These are phyloP conservation scores for Colletotrichum ledebouriae DNA, from an alignment of 2,329 filamentous ascomycete species.

Conservation along the genomic window DNA sequence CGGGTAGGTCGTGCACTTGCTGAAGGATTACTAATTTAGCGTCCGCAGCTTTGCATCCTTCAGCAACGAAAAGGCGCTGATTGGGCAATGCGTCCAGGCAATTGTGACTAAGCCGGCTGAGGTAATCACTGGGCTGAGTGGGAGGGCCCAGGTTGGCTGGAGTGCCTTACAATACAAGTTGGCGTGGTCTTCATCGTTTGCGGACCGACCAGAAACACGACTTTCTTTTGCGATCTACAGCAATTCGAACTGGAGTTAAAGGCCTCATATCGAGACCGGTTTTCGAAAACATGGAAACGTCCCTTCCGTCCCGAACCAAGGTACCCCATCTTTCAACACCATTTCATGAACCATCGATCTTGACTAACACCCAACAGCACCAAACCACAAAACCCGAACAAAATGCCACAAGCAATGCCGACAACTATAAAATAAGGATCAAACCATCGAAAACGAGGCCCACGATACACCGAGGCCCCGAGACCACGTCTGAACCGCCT, in stretches of 20 bases:
- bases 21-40: no score
- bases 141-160: not conserved
- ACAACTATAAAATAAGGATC: not conserved
- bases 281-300: constrained; percentile 10
- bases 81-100: constrained; percentile 25
- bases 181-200: not conserved
- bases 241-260: not conserved
- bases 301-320: constrained; percentile 20
- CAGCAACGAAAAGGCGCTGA: not conserved
- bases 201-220: not conserved
- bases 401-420: not conserved
- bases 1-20: no score
- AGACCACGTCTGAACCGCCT: constrained; percentile 62
- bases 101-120: constrained; percentile 16
- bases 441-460: constrained; percentile 1
- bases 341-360: not conserved
- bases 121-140: not conserved
- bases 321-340: not conserved
- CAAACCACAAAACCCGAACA: not conserved
- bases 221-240: not conserved
- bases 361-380: constrained; percentile 20
- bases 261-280: not conserved
- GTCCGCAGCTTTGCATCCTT: no score
- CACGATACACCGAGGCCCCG: constrained; percentile 17
- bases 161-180: constrained; percentile 15